Evolutionary conservation across 306 rosid genomes (phyloP).

Genomic region (Cicer bijugum): DNA sequence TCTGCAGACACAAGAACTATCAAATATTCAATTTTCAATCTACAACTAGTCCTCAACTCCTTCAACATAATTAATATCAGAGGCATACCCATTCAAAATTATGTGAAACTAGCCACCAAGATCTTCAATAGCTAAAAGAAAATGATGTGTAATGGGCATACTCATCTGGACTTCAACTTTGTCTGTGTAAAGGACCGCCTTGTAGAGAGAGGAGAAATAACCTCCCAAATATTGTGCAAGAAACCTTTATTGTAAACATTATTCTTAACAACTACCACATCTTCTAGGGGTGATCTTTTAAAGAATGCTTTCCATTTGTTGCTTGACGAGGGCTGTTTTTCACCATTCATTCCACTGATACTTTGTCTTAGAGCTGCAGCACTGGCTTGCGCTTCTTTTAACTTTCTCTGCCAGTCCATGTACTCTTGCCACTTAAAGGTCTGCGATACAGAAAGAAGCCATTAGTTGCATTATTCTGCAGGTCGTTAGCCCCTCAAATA

Average conservation of each 20-base stretch:
- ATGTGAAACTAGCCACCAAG: constrained; percentile 43
- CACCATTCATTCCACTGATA: constrained; percentile 55
- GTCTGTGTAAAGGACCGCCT: constrained; percentile 51
- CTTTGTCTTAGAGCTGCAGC: constrained; percentile 72
- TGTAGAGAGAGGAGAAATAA: constrained; percentile 68
- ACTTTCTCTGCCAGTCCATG: constrained; percentile 71
- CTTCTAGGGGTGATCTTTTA: constrained; percentile 66
- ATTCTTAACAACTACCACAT: constrained; percentile 61
- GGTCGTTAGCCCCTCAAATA: constrained; percentile 5
- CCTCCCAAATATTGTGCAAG: constrained; percentile 66
- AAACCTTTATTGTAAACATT: constrained; percentile 76
- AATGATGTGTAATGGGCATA: not conserved
- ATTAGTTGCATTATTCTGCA: constrained; percentile 33
- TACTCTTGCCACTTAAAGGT: constrained; percentile 93
- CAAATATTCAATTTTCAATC: constrained; percentile 37
- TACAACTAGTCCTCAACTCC: constrained; percentile 25
- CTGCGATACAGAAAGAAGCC: constrained; percentile 53
- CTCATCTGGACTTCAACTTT: constrained; percentile 70
- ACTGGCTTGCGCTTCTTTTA: constrained; percentile 71
- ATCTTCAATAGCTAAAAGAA: constrained; percentile 27
- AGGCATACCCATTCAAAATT: constrained; percentile 29
- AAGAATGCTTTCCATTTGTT: constrained; percentile 81
- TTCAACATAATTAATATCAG: not conserved
- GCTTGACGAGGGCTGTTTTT: constrained; percentile 58
- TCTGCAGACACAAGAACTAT: not conserved